A percentile compares a stretch with the other conserved stretches of the same genome.
Evolutionary conservation across 1,284 basidiomycete species (phyloP).

Genomic region (Naganishia cerealis): DNA sequence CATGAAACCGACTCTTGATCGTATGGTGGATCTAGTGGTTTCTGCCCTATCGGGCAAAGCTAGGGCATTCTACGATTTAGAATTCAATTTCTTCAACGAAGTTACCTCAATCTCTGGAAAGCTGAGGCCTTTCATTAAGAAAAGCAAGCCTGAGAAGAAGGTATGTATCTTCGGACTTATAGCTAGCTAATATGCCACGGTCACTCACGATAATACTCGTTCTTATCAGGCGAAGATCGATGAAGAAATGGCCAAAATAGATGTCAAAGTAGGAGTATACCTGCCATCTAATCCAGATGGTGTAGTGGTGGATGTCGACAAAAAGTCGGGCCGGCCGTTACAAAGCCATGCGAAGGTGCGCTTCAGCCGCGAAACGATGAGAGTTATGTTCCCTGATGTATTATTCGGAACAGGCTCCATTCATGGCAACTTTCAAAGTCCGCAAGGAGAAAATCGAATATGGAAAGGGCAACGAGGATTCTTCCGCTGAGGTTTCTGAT

Average conservation of each 20-base stretch:
- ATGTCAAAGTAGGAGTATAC: slow-evolving; percentile 90
- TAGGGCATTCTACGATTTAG: slow-evolving; percentile 84
- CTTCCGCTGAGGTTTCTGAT: slow-evolving; percentile 62
- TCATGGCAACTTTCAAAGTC: slow-evolving; percentile 99
- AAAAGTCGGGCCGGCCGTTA: slow-evolving; percentile 89
- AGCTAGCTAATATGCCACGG: background rate
- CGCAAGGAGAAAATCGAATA: slow-evolving; percentile 64
- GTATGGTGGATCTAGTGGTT: slow-evolving; percentile 80
- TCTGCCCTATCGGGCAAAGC: slow-evolving; percentile 86
- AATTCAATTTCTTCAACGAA: slow-evolving; percentile 94
- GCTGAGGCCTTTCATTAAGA: slow-evolving; percentile 94
- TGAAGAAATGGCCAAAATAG: slow-evolving; percentile 97
- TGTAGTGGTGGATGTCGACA: slow-evolving; percentile 91
- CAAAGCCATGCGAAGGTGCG: slow-evolving; percentile 93
- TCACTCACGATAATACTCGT: background rate
- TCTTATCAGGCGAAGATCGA: slow-evolving; percentile 85
- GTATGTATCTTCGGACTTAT: slow-evolving; percentile 50
- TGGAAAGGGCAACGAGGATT: slow-evolving; percentile 45
- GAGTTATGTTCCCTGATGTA: slow-evolving; percentile 16
- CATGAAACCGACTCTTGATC: slow-evolving; percentile 91
- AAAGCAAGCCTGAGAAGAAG: slow-evolving; percentile 95
- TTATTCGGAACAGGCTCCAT: slow-evolving; percentile 71
- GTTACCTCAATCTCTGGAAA: slow-evolving; percentile 98
- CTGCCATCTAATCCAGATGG: slow-evolving; percentile 97
- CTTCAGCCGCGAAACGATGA: background rate